Percentiles rank a stretch among this genome's conserved stretches.
Evolutionary conservation across 1,139 yeast genomes (phyloP).

Genomic region (Pichia sp.): DNA sequence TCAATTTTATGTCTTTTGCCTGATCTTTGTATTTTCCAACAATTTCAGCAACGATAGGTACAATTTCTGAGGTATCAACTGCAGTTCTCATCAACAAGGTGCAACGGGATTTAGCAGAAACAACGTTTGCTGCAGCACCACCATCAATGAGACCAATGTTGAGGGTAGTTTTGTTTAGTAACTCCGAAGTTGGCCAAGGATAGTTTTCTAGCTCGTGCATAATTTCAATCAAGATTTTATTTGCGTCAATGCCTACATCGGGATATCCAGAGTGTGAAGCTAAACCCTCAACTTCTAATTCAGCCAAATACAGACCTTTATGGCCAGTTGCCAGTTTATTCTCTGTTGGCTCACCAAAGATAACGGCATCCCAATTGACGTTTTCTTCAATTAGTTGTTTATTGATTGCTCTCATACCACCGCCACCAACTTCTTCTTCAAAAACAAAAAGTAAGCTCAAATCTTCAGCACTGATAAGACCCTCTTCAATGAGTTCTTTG

Average conservation of each 20-base stretch:
- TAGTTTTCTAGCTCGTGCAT: conserved; percentile 32
- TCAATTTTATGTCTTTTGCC: conserved; percentile 8
- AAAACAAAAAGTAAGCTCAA: conserved; percentile 55
- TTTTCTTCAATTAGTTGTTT: conserved; percentile 19
- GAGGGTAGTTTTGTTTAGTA: conserved; percentile 54
- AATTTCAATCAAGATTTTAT: conserved; percentile 45
- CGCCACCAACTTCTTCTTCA: conserved; percentile 60
- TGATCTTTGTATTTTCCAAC: conserved; percentile 22
- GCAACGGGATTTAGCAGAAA: conserved; percentile 53
- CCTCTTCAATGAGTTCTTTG: conserved; percentile 33
- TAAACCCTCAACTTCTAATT: conserved; percentile 41
- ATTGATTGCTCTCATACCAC: conserved; percentile 46
- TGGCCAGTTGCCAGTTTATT: conserved; percentile 63
- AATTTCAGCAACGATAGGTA: conserved; percentile 28
- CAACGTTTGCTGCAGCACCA: conserved; percentile 57
- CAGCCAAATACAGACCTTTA: conserved; percentile 43
- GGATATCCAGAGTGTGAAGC: conserved; percentile 71
- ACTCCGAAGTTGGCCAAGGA: conserved; percentile 40
- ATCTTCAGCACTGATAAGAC: conserved; percentile 42
- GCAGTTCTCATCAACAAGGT: conserved; percentile 47
- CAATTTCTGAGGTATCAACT: conserved; percentile 33
- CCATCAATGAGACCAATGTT: conserved; percentile 53
- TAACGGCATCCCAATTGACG: conserved; percentile 49
- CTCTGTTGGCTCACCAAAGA: conserved; percentile 74
- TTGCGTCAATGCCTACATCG: conserved; percentile 56